A percentile compares a stretch with the other conserved stretches of the same genome.
phyloP scores from a whole-genome alignment of 2,329 filamentous ascomycete genomes.

The Aspergillus fischeri region DNA sequence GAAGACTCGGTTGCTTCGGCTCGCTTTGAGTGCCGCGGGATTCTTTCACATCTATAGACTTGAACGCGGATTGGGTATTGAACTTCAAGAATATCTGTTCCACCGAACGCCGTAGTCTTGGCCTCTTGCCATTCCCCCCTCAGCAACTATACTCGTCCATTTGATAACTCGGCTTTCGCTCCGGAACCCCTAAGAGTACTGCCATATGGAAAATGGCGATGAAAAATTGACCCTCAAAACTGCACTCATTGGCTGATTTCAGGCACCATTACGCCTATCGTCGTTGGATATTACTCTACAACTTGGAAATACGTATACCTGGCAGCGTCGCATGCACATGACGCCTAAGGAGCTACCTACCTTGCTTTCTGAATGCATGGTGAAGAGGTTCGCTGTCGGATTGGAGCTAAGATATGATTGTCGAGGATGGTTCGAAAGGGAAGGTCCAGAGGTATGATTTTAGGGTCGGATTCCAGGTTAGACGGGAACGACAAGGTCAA shows the following conservation, averaged over 20 bases:
- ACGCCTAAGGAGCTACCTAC: no score
- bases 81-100: not conserved
- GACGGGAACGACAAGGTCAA: no score
- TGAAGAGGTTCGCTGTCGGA: no score
- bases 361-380: no score
- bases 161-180: not conserved
- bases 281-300: not conserved
- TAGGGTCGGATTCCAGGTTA: not conserved
- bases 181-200: not conserved
- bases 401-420: not conserved
- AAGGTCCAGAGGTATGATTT: not conserved
- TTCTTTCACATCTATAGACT: constrained; percentile 19
- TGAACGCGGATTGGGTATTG: constrained; percentile 19
- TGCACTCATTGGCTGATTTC: not conserved
- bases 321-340: no score
- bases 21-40: constrained; percentile 6
- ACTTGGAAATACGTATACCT: not conserved
- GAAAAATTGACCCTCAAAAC: not conserved
- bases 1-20: constrained; percentile 8
- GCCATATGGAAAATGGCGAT: not conserved
- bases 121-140: not conserved
- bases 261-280: no score
- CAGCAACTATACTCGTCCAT: no score
- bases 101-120: not conserved
- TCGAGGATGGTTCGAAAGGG: not conserved